Conservation (phyloP, 352 stramenopile species). For the Phytophthora meadii region DNA sequence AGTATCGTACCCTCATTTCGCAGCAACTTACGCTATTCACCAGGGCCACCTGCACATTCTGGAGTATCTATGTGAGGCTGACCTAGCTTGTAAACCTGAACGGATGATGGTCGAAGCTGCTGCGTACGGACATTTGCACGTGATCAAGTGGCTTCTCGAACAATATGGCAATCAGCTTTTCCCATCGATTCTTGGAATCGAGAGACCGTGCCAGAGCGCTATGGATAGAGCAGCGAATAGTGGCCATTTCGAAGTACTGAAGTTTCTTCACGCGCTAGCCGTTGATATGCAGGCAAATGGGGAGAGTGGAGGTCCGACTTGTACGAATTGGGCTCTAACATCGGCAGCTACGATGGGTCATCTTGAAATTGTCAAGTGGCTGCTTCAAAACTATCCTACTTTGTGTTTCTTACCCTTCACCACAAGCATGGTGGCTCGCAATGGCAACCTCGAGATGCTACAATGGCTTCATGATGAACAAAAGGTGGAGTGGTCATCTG, state of each 20-base stretch:
- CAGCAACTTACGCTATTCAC: too few species aligned
- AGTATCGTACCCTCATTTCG: too few species aligned
- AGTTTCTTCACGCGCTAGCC: slow-evolving; percentile 13
- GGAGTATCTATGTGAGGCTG: too few species aligned
- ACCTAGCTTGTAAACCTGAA: too few species aligned
- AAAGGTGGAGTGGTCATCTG: slow-evolving; percentile 3
- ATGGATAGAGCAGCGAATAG: slow-evolving; percentile 24
- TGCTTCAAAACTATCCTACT: slow-evolving; percentile 6
- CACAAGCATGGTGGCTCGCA: slow-evolving; percentile 4
- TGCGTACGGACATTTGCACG: too few species aligned
- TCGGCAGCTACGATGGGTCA: slow-evolving; percentile 6
- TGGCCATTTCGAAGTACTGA: slow-evolving; percentile 13
- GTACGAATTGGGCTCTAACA: slow-evolving; percentile 6
- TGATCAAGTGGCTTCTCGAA: slow-evolving; percentile 10
- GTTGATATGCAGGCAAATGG: slow-evolving; percentile 3
- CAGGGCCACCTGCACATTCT: too few species aligned
- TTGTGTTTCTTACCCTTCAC: not conserved
- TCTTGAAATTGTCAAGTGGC: slow-evolving; percentile 19
- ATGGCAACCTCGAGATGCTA: slow-evolving; percentile 13
- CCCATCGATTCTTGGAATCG: slow-evolving; percentile 1
- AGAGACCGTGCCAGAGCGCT: not conserved
- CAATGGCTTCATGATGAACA: slow-evolving; percentile 10
- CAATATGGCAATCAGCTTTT: slow-evolving; percentile 14
- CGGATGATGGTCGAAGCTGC: too few species aligned
- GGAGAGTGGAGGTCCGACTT: slow-evolving; percentile 8